A percentile compares a stretch with the other conserved stretches of the same genome.
phyloP scores from a whole-genome alignment of 345 rosid species.

The sweet orange (Citrus sinensis) region DNA sequence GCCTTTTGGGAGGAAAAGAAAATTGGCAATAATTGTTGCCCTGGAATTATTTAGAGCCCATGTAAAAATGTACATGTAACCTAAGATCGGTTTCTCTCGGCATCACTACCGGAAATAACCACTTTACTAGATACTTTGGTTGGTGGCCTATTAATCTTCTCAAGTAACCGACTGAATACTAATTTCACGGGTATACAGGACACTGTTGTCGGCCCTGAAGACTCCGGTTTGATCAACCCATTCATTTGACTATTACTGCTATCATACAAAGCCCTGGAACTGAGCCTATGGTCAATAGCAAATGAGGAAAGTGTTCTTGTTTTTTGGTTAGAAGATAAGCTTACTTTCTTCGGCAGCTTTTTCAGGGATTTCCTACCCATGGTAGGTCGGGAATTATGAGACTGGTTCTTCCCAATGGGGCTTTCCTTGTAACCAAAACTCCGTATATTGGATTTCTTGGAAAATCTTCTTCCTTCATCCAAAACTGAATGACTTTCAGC shows the following conservation, averaged over 20 bases:
- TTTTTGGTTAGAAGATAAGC: constrained; percentile 64
- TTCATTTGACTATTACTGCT: constrained; percentile 32
- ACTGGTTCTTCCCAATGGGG: constrained; percentile 37
- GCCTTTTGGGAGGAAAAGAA: constrained; percentile 15
- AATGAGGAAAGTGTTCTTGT: constrained; percentile 83
- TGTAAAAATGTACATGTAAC: constrained; percentile 25
- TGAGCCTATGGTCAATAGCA: constrained; percentile 47
- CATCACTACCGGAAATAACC: constrained; percentile 33
- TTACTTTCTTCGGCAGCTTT: constrained; percentile 53
- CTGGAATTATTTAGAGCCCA: constrained; percentile 13
- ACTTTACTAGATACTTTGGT: constrained; percentile 52
- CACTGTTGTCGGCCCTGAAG: constrained; percentile 79
- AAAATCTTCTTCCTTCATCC: constrained; percentile 44
- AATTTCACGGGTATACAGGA: constrained; percentile 95
- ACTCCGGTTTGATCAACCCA: constrained; percentile 61
- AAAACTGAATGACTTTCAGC: constrained; percentile 28
- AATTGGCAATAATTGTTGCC: constrained; percentile 30
- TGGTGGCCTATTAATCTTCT: constrained; percentile 97
- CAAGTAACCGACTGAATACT: constrained; percentile 94
- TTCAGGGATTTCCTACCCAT: constrained; percentile 43
- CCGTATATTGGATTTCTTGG: constrained; percentile 34
- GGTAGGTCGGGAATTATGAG: constrained; percentile 40
- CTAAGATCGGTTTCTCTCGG: constrained; percentile 40
- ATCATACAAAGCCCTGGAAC: constrained; percentile 31
- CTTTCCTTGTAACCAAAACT: constrained; percentile 38